Conservation (phyloP, 768 basidiomycete species). For the Pholiota molesta region DNA sequence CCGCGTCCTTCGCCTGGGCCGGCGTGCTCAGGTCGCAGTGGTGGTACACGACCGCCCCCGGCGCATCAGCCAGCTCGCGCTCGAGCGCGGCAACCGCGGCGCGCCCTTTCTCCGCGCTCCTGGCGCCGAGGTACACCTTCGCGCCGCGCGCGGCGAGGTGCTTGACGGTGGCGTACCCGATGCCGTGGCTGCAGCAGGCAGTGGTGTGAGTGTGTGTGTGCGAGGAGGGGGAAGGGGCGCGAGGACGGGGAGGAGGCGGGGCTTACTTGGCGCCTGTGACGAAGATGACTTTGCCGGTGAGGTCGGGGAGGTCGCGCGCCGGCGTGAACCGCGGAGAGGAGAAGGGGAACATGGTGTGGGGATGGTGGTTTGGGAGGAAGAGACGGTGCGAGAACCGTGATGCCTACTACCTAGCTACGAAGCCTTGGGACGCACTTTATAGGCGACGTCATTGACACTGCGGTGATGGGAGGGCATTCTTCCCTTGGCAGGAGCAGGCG, state of each 20-base stretch:
- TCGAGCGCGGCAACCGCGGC: slow-evolving; percentile 46
- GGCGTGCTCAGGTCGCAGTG: slow-evolving; percentile 50
- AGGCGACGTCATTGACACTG: too few species aligned
- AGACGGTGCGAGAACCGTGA: too few species aligned
- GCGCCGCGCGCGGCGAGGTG: slow-evolving; percentile 53
- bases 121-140: slow-evolving; percentile 55
- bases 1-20: slow-evolving; percentile 40
- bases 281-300: slow-evolving; percentile 47
- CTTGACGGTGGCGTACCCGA: slow-evolving; percentile 49
- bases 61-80: slow-evolving; percentile 40
- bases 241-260: background rate
- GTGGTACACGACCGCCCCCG: slow-evolving; percentile 45
- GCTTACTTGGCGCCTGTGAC: slow-evolving; percentile 58
- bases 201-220: background rate
- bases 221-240: too few species aligned
- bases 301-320: slow-evolving; percentile 39
- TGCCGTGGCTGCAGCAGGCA: slow-evolving; percentile 23
- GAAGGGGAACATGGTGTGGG: background rate
- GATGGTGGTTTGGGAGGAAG: background rate
- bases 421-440: background rate
- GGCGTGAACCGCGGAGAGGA: slow-evolving; percentile 25
- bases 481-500: too few species aligned
- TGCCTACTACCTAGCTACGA: background rate
- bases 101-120: slow-evolving; percentile 43
- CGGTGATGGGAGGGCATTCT: too few species aligned